phyloP scores from a whole-genome alignment of 2,329 filamentous ascomycete genomes.

The Colletotrichum agaves region DNA sequence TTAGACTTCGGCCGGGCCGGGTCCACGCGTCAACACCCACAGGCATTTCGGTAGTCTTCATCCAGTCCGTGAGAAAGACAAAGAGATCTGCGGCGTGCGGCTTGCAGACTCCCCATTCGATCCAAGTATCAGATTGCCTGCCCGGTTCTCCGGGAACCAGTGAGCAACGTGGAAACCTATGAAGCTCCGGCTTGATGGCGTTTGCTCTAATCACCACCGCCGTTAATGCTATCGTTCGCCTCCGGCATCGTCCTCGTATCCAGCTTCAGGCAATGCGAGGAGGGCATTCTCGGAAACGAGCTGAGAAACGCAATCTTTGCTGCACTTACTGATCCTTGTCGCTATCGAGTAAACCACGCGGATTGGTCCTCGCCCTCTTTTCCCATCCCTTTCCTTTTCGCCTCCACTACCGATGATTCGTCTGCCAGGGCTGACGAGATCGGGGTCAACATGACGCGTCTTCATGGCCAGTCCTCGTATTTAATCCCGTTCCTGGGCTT shows the following conservation, averaged over 20 bases:
- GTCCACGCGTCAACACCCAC: conserved; percentile 13
- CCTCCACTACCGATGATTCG: background rate
- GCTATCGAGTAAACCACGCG: conserved; percentile 7
- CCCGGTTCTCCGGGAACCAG: background rate
- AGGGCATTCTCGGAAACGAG: background rate
- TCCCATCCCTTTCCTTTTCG: background rate
- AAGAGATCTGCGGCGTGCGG: background rate
- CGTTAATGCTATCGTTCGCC: background rate
- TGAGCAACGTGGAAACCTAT: background rate
- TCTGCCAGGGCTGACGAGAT: background rate
- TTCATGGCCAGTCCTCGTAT: background rate
- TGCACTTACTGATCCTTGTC: background rate
- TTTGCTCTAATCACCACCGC: conserved; percentile 15
- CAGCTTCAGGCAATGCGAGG: background rate
- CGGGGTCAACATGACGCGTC: background rate
- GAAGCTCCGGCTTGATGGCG: background rate
- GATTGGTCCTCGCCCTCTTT: background rate
- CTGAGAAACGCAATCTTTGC: conserved; percentile 16
- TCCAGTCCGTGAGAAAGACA: background rate
- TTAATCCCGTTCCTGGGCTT: background rate
- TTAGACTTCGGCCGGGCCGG: conserved; percentile 29
- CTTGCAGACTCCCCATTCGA: background rate
- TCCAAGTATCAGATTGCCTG: background rate
- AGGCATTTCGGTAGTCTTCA: background rate
- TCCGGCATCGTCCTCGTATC: conserved; percentile 3